Base-by-base conservation (phyloP, 495 filamentous ascomycete genomes). In the Daldinia childiae region DNA sequence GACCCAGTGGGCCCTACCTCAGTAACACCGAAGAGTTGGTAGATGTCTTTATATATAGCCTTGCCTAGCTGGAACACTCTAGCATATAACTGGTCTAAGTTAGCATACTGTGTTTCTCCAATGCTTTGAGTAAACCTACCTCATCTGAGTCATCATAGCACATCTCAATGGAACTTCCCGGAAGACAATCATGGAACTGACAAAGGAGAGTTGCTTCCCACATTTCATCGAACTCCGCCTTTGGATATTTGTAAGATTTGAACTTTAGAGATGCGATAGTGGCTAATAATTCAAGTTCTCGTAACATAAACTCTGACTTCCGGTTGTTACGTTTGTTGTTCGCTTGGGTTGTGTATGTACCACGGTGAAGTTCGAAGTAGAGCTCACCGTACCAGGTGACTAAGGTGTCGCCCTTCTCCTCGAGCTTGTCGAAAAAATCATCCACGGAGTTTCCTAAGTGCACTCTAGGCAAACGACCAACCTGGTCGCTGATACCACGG, bases 381-480 rank as follows among this genome's bases (percentile, higher is more conserved):
- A 99, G 88, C 82, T 99, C 95, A 29, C 95, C 95, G 76, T 97
- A 97, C 95, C 95, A 99, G 0, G 95, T 98, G 29, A 92, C 91
- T 41, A 97, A 90, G n/a, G 93, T 84, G 1, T 88, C 88, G 12
- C 92, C 94, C 45, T 90, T 86, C 39, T 86, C 84, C 81, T 97
- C 92, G 6, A 99, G 83, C 52, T 83, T 85, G 63, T 90, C 91
- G 73, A 97, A 99, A 83, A 98, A 99, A 71, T 97, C 93, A 66
- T 99, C 95, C n/a, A 98, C 95, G 1, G 92, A 94, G 43, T 88
- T 87, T 41, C 95, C 96, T 88, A 99, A 88, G 71, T 94, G 92
- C 24, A 98, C 90, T 26, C 93, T 89, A 2, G 95, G 94, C 59
- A 98, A 83, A 45, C 90, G 82, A 27, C 95, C 94, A 52, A 91